Percentiles rank a stretch among this genome's conserved stretches.
These are phyloP conservation scores for Dothideomycetidae sp. DNA, from an alignment of 2,329 filamentous ascomycete species.

Conservation along the genomic window DNA sequence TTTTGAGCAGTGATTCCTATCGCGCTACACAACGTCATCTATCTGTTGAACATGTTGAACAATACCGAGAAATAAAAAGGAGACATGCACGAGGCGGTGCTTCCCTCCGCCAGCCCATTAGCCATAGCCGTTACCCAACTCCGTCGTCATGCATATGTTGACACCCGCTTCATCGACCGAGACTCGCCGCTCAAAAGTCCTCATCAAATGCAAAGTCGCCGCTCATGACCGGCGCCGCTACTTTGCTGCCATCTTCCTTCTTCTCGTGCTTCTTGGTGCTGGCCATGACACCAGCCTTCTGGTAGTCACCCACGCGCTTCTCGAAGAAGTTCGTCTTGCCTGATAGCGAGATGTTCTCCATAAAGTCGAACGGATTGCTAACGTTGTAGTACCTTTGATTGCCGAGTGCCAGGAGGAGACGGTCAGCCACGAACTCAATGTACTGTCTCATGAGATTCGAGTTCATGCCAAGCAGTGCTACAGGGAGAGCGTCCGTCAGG, in stretches of 20 bases:
- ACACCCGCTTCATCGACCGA: constrained; percentile 8
- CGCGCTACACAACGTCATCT: constrained; percentile 6
- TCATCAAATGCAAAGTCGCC: constrained; percentile 91
- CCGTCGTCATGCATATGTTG: constrained; percentile 7
- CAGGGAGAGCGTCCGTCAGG: constrained; percentile 86
- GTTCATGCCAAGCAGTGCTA: constrained; percentile 94
- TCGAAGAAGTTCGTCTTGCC: constrained; percentile 99
- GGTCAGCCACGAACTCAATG: constrained; percentile 98
- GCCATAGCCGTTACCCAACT: constrained; percentile 9
- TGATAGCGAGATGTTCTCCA: constrained; percentile 98
- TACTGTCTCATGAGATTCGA: constrained; percentile 96
- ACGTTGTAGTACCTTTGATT: constrained; percentile 89
- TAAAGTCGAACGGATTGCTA: constrained; percentile 97
- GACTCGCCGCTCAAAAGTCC: constrained; percentile 59
- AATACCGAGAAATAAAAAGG: constrained; percentile 3
- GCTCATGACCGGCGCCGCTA: constrained; percentile 33
- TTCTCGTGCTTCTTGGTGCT: constrained; percentile 61
- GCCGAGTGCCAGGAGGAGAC: constrained; percentile 80
- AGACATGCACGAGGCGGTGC: no score
- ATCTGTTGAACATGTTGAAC: constrained; percentile 4
- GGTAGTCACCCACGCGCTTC: constrained; percentile 98
- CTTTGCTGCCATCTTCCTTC: constrained; percentile 24
- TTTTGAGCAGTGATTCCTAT: constrained; percentile 6
- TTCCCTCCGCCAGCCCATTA: constrained; percentile 1
- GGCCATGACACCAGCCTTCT: constrained; percentile 97